Base-by-base conservation (phyloP, 495 filamentous ascomycete genomes). In the Jackrogersella minutella region DNA sequence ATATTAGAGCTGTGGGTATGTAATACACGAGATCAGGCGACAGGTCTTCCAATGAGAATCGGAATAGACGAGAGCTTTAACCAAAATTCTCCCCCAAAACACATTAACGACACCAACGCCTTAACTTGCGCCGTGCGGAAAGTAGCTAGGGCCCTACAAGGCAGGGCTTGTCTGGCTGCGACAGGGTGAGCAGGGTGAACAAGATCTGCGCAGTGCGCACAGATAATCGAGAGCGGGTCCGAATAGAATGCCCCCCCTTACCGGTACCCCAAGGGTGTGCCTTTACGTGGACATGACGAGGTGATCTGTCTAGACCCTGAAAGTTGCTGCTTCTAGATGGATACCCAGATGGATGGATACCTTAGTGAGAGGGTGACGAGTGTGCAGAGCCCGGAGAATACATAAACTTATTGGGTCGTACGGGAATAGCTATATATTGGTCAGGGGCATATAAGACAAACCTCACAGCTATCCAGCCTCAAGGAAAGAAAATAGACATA, bases 211-310 rank as follows among this genome's bases (percentile, higher is more conserved):
- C 57, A 53, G 44, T 53, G 67, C 67, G 67, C 68, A 70, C 68
- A 70, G 68, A 28, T 52, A 70, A 70, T 70, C 46, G 68, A 62
- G 68, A 59, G 68, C 68, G 68, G 68, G 68, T 70, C 68, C 58
- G 62, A 62, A 62, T 50, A 44, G 51, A 33, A 47, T 14, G 24
- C 49, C 26, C 26, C 39, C 65, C 52, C 40, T 60, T 69, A 63
- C 63, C 53, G 24, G 19, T 58, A 70, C 68, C 52, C 68, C 63
- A 50, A 33, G 68, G 68, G 68, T 39, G 68, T 70, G 68, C 33
- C 21, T 19, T 34, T 67, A 70, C 62, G 30, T 37, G 44, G 36
- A 53, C 58, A 64, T 54, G 49, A 59, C 47, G 49, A 21, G 58
- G 52, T 60, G 40, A 68, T 57, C 55, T 46, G 30, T 56, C 53